A percentile compares a stretch with the other conserved stretches of the same genome.
phyloP scores from a whole-genome alignment of 257 asterid genomes.

The Cynanchum wilfordii region DNA sequence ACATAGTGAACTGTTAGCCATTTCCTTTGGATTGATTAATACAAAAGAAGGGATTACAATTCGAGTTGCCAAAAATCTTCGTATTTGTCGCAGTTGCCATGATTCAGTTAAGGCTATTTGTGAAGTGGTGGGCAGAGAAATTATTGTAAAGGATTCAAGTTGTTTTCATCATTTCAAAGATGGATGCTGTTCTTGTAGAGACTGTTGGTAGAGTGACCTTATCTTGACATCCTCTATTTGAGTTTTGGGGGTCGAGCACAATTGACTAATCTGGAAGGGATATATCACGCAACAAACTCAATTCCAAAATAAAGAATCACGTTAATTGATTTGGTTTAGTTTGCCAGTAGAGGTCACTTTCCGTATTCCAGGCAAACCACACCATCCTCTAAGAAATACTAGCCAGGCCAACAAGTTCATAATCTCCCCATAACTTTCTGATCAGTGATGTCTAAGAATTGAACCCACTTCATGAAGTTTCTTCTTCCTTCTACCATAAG shows the following conservation, averaged over 20 bases:
- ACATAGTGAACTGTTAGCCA: slow-evolving; percentile 27
- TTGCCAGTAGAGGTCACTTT: too few species aligned
- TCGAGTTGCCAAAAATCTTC: slow-evolving; percentile 22
- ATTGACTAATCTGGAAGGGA: too few species aligned
- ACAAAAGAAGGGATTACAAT: slow-evolving; percentile 11
- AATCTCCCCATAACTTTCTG: not conserved
- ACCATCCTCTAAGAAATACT: not conserved
- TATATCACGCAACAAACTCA: too few species aligned
- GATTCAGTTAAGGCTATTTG: slow-evolving; percentile 16
- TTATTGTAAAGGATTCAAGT: slow-evolving; percentile 18
- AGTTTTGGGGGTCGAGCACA: not conserved
- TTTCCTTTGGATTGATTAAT: slow-evolving; percentile 28
- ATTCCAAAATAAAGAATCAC: too few species aligned
- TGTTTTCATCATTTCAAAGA: slow-evolving; percentile 30
- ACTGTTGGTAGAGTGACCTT: slow-evolving; percentile 17
- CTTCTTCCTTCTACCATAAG: too few species aligned
- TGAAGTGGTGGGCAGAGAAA: slow-evolving; percentile 18
- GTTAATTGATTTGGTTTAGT: too few species aligned
- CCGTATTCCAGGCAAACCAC: not conserved
- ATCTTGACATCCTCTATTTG: not conserved
- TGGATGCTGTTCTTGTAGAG: slow-evolving; percentile 30
- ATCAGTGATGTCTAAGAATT: not conserved
- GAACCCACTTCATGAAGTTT: not conserved
- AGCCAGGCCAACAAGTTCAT: not conserved
- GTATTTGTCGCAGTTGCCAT: slow-evolving; percentile 24